Evolutionary conservation across 2,329 filamentous ascomycete genomes (phyloP), one percentile per base, ranked within the genome.

Genomic region (Xylaria sp.): DNA sequence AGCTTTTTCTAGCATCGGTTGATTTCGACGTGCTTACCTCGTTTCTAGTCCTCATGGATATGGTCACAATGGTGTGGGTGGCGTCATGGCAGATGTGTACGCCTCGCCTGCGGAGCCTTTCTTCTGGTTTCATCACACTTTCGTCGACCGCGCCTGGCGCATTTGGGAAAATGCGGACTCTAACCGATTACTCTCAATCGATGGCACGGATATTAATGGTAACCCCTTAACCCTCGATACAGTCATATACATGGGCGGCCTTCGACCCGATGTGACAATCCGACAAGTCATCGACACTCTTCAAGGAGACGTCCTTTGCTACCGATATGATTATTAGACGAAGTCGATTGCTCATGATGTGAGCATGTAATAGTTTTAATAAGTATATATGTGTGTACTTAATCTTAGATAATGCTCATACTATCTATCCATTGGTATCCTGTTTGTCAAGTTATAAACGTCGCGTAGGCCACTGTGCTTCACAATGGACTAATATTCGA

Each of bases 101-200:
- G 65, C 70, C 26, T 72, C 70, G 6, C 70, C 70, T 10, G 44
- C 59, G 9, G 70, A 72, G 4, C 70, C 70, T 11, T 71, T 70
- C 63, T 72, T 72, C 59, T 72, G 66, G 65, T 72, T 72, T 53
- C 70, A 72, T 46, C 70, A 72, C 58, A 68, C 65, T 11, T 70
- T 68, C 15, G 65, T 72, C 17, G 70, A 72, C 44, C 70, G 70
- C 23, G 63, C 49, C 9, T 72, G 66, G 63, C 57, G 68, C 10
- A 51, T 71, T 13, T 72, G 70, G 70, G 65, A 72, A 17, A 9
- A 69, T 13, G 68, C 68, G 1, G 70, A 72, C 42, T 51, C 71
- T 1, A 62, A 66, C 60, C 67, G 70, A 38, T 70, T 70, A 28
- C 26, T 17, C 57, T 62, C 64, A 17, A 65, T 72, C 23, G 63